A percentile compares a stretch with the other conserved stretches of the same genome.
These are phyloP conservation scores for Xylaria telfairii DNA, from an alignment of 495 filamentous ascomycete species.

Conservation along the genomic window DNA sequence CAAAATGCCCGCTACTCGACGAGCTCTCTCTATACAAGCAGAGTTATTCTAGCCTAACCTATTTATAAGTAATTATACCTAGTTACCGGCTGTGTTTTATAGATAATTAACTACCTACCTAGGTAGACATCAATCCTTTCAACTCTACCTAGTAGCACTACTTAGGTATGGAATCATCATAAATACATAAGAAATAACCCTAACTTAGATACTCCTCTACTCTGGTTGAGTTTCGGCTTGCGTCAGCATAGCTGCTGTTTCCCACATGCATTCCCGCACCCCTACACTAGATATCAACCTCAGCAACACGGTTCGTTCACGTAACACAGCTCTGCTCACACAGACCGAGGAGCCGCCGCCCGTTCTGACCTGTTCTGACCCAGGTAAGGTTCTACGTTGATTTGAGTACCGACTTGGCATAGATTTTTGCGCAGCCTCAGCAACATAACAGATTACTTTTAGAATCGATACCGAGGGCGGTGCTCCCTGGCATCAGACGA, in stretches of 20 bases:
- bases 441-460: neutral
- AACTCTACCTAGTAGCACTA: no score
- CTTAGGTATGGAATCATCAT: neutral
- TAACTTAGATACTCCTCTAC: neutral
- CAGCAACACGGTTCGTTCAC: neutral
- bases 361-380: neutral
- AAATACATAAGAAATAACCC: neutral
- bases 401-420: neutral
- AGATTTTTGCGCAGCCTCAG: neutral
- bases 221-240: neutral
- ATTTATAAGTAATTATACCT: no score
- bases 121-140: no score
- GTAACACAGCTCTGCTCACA: neutral
- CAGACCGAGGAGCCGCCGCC: conserved; percentile 14
- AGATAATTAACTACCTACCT: no score
- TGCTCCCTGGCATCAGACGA: conserved; percentile 5
- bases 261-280: neutral
- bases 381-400: neutral
- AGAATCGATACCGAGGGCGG: neutral
- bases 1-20: neutral
- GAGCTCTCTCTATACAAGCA: neutral
- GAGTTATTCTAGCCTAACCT: neutral
- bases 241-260: neutral
- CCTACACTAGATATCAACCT: conserved; percentile 12
- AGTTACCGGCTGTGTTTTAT: no score